Percentiles rank a stretch among this genome's conserved stretches.
phyloP scores from a whole-genome alignment of 352 stramenopile genomes.

The Pythium sp. region DNA sequence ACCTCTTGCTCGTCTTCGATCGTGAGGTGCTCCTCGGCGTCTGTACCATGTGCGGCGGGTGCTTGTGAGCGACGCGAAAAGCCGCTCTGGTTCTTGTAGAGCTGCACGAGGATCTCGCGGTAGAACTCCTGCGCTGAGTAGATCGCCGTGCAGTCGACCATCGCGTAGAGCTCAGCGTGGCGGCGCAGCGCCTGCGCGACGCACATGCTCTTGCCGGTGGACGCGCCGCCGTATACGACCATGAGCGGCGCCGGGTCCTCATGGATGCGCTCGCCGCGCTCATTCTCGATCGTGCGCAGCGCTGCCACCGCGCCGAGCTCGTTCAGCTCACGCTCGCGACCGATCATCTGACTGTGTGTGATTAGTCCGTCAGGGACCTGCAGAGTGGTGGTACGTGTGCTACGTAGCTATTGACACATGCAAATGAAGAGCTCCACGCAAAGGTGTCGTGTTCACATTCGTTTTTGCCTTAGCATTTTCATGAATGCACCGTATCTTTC shows the following conservation, averaged over 20 bases:
- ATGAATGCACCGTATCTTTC: neutral
- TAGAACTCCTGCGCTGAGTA: constrained; percentile 70
- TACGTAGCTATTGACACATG: neutral
- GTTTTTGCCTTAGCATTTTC: neutral
- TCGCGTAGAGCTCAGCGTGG: constrained; percentile 34
- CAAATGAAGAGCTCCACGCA: neutral
- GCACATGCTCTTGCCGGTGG: constrained; percentile 71
- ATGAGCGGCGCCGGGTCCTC: constrained; percentile 59
- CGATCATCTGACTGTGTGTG: constrained; percentile 33
- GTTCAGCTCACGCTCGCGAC: constrained; percentile 45
- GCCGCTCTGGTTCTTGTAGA: constrained; percentile 29
- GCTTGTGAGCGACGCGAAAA: neutral
- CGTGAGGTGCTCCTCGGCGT: constrained; percentile 5
- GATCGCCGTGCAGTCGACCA: constrained; percentile 72
- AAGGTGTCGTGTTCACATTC: neutral
- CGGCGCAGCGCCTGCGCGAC: constrained; percentile 39
- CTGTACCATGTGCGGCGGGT: neutral
- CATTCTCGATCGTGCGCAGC: constrained; percentile 25
- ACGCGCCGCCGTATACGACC: constrained; percentile 70
- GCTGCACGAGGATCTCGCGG: constrained; percentile 62
- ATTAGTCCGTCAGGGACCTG: neutral
- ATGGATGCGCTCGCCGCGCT: constrained; percentile 11
- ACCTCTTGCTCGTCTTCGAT: constrained; percentile 11
- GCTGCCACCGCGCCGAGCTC: constrained; percentile 47
- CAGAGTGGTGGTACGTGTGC: neutral